Percentiles rank a stretch among this genome's conserved stretches.
phyloP scores from a whole-genome alignment of 371 early-diverging fungal species.

The Zychaea mexicana region DNA sequence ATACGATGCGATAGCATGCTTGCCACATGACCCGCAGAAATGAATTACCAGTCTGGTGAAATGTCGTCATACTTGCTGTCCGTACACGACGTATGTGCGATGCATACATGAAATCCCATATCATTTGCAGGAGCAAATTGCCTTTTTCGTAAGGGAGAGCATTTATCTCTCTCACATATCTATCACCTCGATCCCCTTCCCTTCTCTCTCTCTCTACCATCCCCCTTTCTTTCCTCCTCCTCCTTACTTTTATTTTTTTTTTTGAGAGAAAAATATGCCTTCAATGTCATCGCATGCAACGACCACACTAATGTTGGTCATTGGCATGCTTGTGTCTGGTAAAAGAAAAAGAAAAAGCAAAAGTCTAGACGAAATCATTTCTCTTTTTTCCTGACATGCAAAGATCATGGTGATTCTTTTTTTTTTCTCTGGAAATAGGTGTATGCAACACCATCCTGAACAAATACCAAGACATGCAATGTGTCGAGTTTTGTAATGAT shows the following conservation, averaged over 20 bases:
- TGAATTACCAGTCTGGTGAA: too few species aligned
- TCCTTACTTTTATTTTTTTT: background rate
- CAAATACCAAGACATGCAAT: slow-evolving; percentile 87
- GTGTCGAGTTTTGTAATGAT: slow-evolving; percentile 86
- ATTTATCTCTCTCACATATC: background rate
- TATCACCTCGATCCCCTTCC: background rate
- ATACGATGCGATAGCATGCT: background rate
- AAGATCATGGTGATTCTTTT: background rate
- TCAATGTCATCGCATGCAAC: background rate
- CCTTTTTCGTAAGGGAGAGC: background rate
- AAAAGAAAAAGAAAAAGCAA: too few species aligned
- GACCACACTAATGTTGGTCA: slow-evolving; percentile 55
- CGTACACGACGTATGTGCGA: too few species aligned
- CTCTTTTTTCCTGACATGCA: background rate
- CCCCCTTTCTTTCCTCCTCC: background rate
- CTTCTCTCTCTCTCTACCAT: background rate
- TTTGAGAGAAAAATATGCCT: slow-evolving; percentile 1
- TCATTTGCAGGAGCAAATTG: background rate
- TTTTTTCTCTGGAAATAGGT: slow-evolving; percentile 17
- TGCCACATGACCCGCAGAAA: background rate
- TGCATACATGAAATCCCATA: background rate
- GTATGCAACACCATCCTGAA: slow-evolving; percentile 83
- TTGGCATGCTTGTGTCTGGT: slow-evolving; percentile 83
- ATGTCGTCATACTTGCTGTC: too few species aligned
- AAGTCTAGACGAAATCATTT: too few species aligned